These are phyloP conservation scores for Mycena sanguinolenta DNA, from an alignment of 768 basidiomycete species.

Conservation along the genomic window DNA sequence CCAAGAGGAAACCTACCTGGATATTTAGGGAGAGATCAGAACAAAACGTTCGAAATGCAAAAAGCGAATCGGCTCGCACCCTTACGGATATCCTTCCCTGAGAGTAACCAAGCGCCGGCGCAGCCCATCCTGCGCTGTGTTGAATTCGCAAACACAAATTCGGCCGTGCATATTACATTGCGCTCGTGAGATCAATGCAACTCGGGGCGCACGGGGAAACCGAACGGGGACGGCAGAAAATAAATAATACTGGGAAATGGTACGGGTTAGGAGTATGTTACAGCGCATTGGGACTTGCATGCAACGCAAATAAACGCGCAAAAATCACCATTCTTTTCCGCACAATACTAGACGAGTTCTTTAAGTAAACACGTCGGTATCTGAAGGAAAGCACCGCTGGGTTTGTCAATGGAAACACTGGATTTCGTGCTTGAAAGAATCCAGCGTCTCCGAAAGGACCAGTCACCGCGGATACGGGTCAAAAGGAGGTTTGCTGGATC, in stretches of 20 bases:
- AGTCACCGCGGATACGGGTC: too few relatives aligned
- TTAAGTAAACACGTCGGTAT: not conserved
- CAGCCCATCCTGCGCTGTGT: not conserved
- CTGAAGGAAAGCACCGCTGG: not conserved
- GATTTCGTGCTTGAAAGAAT: not conserved
- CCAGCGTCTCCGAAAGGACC: too few relatives aligned
- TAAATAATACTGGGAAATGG: not conserved
- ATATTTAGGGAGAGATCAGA: not conserved
- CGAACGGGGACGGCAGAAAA: not conserved
- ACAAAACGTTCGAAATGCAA: not conserved
- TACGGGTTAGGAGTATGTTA: not conserved
- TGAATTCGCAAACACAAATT: not conserved
- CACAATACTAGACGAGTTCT: not conserved
- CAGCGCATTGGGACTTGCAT: not conserved
- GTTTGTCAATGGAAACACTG: not conserved
- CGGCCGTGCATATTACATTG: not conserved
- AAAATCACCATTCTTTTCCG: not conserved
- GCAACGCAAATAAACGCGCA: not conserved
- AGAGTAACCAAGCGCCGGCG: not conserved
- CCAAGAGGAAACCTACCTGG: too few relatives aligned
- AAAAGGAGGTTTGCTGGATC: too few relatives aligned
- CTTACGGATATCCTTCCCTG: too few relatives aligned
- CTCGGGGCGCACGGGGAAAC: not conserved
- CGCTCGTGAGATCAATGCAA: too few relatives aligned
- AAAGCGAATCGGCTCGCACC: not conserved